Evolutionary conservation across 768 basidiomycete species (phyloP).

Genomic region (Rhizopogon rudus): DNA sequence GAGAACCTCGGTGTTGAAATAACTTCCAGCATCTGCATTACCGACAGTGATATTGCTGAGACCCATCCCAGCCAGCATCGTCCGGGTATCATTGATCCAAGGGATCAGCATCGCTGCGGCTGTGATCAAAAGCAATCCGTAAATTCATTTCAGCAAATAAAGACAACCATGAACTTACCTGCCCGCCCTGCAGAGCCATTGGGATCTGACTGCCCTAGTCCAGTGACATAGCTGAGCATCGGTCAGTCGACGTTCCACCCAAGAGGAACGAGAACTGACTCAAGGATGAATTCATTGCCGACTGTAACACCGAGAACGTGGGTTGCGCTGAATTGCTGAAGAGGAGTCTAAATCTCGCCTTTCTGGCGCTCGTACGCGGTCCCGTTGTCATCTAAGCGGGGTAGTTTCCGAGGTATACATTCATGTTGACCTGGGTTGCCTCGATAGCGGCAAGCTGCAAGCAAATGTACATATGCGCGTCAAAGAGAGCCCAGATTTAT

Average conservation of each 20-base stretch:
- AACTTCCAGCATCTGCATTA: slow-evolving; percentile 81
- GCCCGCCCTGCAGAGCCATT: slow-evolving; percentile 54
- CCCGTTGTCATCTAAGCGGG: slow-evolving; percentile 52
- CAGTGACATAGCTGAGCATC: slow-evolving; percentile 50
- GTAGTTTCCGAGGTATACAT: slow-evolving; percentile 74
- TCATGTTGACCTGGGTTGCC: slow-evolving; percentile 84
- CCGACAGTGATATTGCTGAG: slow-evolving; percentile 69
- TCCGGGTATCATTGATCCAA: slow-evolving; percentile 64
- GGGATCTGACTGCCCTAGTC: slow-evolving; percentile 44
- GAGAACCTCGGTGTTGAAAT: slow-evolving; percentile 71
- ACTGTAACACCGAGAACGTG: slow-evolving; percentile 82
- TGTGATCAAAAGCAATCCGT: not conserved
- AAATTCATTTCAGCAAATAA: not conserved
- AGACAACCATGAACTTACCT: slow-evolving; percentile 12
- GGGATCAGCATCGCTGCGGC: slow-evolving; percentile 61
- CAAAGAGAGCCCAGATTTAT: not conserved
- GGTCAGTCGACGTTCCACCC: not conserved
- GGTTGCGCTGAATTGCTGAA: slow-evolving; percentile 72
- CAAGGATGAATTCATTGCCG: slow-evolving; percentile 87
- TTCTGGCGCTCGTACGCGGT: slow-evolving; percentile 73
- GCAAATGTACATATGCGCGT: not conserved
- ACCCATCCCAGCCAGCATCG: slow-evolving; percentile 48
- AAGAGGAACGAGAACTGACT: slow-evolving; percentile 37
- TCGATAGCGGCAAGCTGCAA: slow-evolving; percentile 79
- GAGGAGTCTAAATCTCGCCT: slow-evolving; percentile 53